Evolutionary conservation across 331 rosid species (phyloP), one percentile per base, ranked within the genome.

Genomic region (Telfairia occidentalis): DNA sequence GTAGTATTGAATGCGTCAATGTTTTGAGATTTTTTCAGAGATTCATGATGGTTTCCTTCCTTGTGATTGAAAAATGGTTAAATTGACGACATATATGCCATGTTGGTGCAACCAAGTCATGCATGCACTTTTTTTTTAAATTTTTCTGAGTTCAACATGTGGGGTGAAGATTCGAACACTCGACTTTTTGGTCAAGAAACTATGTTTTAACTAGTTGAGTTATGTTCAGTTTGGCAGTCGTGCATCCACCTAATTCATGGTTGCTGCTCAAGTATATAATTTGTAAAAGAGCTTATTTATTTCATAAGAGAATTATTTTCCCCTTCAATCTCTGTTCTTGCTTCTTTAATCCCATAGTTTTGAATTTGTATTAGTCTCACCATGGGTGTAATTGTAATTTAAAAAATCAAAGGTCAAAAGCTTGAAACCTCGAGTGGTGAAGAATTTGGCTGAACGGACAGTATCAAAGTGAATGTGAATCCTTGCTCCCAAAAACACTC

Each of bases 1-100:
- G 60, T 71, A 71, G 75, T 74, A 38, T 57, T 37, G 37, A 35
- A 74, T 74, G 38, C 54, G 37, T 75, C 69, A 9, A 42, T 53
- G 3, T 53, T 75, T 74, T 30, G 53, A 53, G 2, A 7, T 43
- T 34, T 16, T 69, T 45, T 70, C 75, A 16, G 58, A 70, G 38
- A 46, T 70, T 13, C 40, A 43, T 15, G 8, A 71, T 7, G 45
- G 60, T 18, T 48, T 71, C 5, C 32, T 64, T 29, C n/a, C 50
- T 24, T 71, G 1, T 71, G 75, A 24, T 71, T 71, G 3, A 9
- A 46, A 70, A 28, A 71, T 26, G 10, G 42, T 28, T 70, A 29
- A 43, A 42, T 23, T 24, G 9, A 67, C 73, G 4, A 66, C n/a
- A 37, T 18, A 18, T 35, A 15, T 4, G 10, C 6, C 18, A 21